phyloP scores from a whole-genome alignment of 805 yeast genomes.

The Cyberlindnera amylophila region DNA sequence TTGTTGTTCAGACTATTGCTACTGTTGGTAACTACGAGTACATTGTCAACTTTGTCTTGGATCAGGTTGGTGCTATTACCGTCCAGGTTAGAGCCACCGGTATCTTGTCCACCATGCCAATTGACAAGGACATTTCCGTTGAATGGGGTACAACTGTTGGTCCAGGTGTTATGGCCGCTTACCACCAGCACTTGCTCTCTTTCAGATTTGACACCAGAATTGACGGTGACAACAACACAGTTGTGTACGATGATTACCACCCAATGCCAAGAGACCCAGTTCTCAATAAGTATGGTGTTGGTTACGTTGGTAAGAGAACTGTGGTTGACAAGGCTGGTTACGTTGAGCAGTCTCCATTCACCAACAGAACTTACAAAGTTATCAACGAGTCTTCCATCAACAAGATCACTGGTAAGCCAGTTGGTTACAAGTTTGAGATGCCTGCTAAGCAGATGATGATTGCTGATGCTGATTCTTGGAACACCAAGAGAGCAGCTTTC shows the following conservation, averaged over 20 bases:
- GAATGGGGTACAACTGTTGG: slow-evolving; percentile 73
- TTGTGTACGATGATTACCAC: slow-evolving; percentile 64
- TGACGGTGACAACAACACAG: slow-evolving; percentile 77
- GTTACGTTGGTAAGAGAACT: slow-evolving; percentile 60
- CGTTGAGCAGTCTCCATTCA: slow-evolving; percentile 71
- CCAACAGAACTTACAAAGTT: slow-evolving; percentile 70
- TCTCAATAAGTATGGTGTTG: slow-evolving; percentile 65
- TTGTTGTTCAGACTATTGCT: slow-evolving; percentile 75
- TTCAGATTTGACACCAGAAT: slow-evolving; percentile 80
- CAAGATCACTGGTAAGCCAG: slow-evolving; percentile 66
- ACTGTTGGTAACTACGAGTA: slow-evolving; percentile 86
- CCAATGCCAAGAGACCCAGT: slow-evolving; percentile 52
- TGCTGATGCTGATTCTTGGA: slow-evolving; percentile 60
- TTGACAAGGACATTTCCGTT: slow-evolving; percentile 61
- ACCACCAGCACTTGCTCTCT: slow-evolving; percentile 77
- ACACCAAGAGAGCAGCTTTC: slow-evolving; percentile 66
- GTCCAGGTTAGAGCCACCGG: slow-evolving; percentile 85
- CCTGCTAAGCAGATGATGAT: slow-evolving; percentile 75
- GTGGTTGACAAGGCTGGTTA: slow-evolving; percentile 67
- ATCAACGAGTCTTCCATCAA: slow-evolving; percentile 71
- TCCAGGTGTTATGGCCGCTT: slow-evolving; percentile 78
- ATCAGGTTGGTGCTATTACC: slow-evolving; percentile 73
- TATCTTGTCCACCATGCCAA: slow-evolving; percentile 80
- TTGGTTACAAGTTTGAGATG: slow-evolving; percentile 69
- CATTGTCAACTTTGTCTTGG: slow-evolving; percentile 65